Percentiles rank a stretch among this genome's conserved stretches.
Conservation (phyloP, 2,329 filamentous ascomycete species). For the Trichoderma koningiopsis region DNA sequence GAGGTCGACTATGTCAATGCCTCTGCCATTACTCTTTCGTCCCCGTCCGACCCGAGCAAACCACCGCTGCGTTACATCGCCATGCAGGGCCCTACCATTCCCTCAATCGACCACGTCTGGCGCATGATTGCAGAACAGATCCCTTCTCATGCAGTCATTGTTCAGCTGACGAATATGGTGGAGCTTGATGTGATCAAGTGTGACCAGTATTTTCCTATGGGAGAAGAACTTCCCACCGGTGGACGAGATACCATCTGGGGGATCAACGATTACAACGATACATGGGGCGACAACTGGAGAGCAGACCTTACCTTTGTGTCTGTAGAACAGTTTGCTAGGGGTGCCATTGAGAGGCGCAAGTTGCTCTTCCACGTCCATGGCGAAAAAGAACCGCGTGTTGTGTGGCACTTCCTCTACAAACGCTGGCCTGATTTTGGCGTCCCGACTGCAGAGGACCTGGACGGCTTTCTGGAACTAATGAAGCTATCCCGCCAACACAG, state of each 20-base stretch:
- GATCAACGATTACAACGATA: conserved; percentile 61
- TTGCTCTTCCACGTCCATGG: conserved; percentile 60
- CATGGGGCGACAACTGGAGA: conserved; percentile 67
- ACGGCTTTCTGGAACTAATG: conserved; percentile 70
- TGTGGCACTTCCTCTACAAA: conserved; percentile 85
- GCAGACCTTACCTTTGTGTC: conserved; percentile 70
- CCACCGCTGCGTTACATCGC: conserved; percentile 73
- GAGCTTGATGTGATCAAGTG: conserved; percentile 82
- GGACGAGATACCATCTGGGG: conserved; percentile 45
- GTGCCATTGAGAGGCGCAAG: conserved; percentile 73
- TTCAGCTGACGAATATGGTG: conserved; percentile 91
- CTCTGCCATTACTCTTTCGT: conserved; percentile 65
- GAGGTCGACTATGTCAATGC: conserved; percentile 82
- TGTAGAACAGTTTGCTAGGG: conserved; percentile 56
- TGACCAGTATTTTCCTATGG: conserved; percentile 79
- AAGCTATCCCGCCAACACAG: conserved; percentile 62
- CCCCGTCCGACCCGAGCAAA: conserved; percentile 42
- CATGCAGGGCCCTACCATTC: conserved; percentile 84
- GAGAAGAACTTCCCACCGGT: conserved; percentile 46
- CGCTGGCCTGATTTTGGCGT: conserved; percentile 91
- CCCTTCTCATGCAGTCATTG: conserved; percentile 73
- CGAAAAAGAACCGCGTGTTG: conserved; percentile 54
- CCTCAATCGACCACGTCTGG: conserved; percentile 82
- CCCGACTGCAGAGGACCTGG: conserved; percentile 67
- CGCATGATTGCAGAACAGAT: conserved; percentile 89